A percentile compares a stretch with the other conserved stretches of the same genome.
phyloP scores from a whole-genome alignment of 2,329 filamentous ascomycete genomes.

The Phialophora expanda region DNA sequence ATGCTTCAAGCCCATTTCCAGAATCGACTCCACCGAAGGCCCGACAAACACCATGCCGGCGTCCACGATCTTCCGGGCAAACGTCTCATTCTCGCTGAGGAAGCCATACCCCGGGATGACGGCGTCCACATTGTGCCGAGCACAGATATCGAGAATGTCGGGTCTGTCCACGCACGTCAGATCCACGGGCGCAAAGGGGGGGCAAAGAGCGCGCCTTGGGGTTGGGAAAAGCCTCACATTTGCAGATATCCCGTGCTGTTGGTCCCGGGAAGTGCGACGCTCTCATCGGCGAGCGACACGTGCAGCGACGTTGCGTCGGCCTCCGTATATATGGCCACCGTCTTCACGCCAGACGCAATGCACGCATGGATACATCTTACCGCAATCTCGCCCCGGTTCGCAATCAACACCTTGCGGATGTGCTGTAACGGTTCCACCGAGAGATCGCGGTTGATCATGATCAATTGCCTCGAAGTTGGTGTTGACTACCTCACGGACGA shows the following conservation, averaged over 20 bases:
- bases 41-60: conserved; percentile 66
- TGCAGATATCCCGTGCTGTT: conserved; percentile 3
- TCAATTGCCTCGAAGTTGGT: background rate
- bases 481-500: background rate
- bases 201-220: background rate
- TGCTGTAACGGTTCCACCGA: background rate
- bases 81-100: conserved; percentile 66
- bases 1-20: conserved; percentile 64
- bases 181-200: background rate
- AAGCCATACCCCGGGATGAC: conserved; percentile 72
- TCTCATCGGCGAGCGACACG: conserved; percentile 2
- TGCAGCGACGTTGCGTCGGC: background rate
- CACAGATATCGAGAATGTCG: conserved; percentile 42
- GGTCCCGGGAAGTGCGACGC: background rate
- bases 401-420: conserved; percentile 10
- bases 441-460: background rate
- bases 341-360: background rate
- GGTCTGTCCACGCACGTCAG: background rate
- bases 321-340: background rate
- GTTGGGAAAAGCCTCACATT: background rate
- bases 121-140: conserved; percentile 61
- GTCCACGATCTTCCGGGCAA: conserved; percentile 59
- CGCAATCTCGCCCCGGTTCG: conserved; percentile 15
- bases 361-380: conserved; percentile 10
- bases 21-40: conserved; percentile 59